Base-by-base conservation (phyloP, 768 basidiomycete genomes). In the Naematelia aurantialba region DNA sequence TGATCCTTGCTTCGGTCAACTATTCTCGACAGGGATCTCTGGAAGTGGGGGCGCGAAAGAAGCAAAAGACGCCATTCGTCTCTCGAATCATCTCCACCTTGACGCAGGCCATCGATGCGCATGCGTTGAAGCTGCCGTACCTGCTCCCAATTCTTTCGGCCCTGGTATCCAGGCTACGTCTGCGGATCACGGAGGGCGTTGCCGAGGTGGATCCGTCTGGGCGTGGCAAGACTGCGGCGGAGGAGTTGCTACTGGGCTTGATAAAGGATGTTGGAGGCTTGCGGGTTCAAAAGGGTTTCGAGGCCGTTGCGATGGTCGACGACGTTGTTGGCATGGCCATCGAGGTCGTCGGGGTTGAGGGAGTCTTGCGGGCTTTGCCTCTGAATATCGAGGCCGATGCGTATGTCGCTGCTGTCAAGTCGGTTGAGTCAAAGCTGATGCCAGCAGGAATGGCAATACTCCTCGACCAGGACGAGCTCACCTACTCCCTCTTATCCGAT, bases 221-320 rank as follows among this genome's bases (percentile, higher is more conserved):
- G 4, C 24, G 69, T 60, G 65, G 70, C 29, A 82, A 76, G 30
- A 81, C 85, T 25, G 86, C 86, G 19, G 85, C 89, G 4, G 87
- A 92, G 72, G 70, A 78, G 19, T 79, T 96, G 3, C 79, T 93
- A 26, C 72, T 87, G 52, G 84, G 85, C 39, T 71, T 92, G 42
- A 82, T 97, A 45, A 77, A 81, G 59, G 84, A 84, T 58, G 80
- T 94, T 22, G 89, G 85, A 4, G 85, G 87, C 30, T 78, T 94
- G 54, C 80, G 94, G 55, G 80, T 83, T 24, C 82, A 87, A 68
- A 90, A 88, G 76, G 85, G 82, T 1, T 99, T 98, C 69, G 91
- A 96, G 75, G 83, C 88, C 78, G 92, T 90, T 75, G 92, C 93
- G 71, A 85, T 83, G 19, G 91, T 86, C 13, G 94, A 99, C 72